Evolutionary conservation across 2,329 filamentous ascomycete species (phyloP), one percentile per base, ranked within the genome.

Genomic region (Zelopaecilomyces penicillatus): DNA sequence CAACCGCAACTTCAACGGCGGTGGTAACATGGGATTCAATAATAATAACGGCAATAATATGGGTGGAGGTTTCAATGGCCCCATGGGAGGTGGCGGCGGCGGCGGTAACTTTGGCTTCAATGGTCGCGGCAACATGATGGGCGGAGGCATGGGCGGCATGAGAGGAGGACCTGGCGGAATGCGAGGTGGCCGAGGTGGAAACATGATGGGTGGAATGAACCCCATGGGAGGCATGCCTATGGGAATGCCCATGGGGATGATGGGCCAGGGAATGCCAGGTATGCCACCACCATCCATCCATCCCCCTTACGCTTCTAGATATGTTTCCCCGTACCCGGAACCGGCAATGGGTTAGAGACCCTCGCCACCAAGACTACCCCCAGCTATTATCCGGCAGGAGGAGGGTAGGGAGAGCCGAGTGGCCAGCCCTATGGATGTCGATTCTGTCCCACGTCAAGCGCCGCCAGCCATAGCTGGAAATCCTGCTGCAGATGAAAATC

Each of bases 231-330:
- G 62, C 42, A 73, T 62, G 74, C 72, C 48, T 60, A 78, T 58
- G 73, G 76, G 70, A 10, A 81, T 81, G 73, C 71, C 76, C 41
- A 71, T 84, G 76, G 75, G 71, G 12, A 73, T 71, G 55, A 49
- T 46, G 39, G 40, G 51, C 7, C 65, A 60, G 49, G 54, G 59
- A 32, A 66, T 67, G 63, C 57, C 57, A 47, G 63, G 65, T 67
- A 58, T 11, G 46, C 30, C 38, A 19, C n/a, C 28, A 5, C 27
- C 29, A 27, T 5, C 32, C 32, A 41, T 7, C 27, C 29, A 27
- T 5, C 32, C 32, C 38, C 29, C 38, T 41, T 33, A 36, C 31
- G 35, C 35, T 6, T 6, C n/a, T 39, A 37, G 31, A 27, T 19
- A 47, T 59, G 56, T 39, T 27, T 37, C 9, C 29, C 37, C 37